phyloP scores from a whole-genome alignment of 805 yeast species.

The Hanseniaspora pseudoguilliermondii region DNA sequence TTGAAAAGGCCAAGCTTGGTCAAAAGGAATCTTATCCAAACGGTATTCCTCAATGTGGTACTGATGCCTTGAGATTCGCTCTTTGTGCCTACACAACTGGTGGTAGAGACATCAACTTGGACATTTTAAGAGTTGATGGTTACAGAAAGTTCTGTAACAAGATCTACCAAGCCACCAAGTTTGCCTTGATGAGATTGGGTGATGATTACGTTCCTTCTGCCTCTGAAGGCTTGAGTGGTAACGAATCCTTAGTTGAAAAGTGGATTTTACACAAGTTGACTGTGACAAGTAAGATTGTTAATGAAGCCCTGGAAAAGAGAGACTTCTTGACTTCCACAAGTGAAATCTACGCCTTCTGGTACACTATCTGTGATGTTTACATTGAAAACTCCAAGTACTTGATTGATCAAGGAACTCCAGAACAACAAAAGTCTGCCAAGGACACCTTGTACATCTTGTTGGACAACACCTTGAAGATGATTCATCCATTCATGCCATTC shows the following conservation, averaged over 20 bases:
- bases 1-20: constrained; percentile 76
- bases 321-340: constrained; percentile 82
- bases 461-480: constrained; percentile 79
- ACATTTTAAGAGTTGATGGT: constrained; percentile 92
- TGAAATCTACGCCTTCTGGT: constrained; percentile 87
- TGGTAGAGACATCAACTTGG: constrained; percentile 94
- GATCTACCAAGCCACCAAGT: constrained; percentile 97
- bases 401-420: constrained; percentile 80
- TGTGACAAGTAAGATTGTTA: constrained; percentile 50
- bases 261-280: constrained; percentile 89
- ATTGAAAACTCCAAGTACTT: constrained; percentile 92
- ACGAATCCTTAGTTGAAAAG: constrained; percentile 83
- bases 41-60: constrained; percentile 98
- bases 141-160: constrained; percentile 99
- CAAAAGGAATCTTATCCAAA: constrained; percentile 83
- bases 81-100: constrained; percentile 97
- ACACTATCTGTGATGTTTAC: constrained; percentile 91
- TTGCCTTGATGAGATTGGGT: constrained; percentile 86
- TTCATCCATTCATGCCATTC: constrained; percentile 98
- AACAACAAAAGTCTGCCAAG: constrained; percentile 77
- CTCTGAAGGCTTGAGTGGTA: constrained; percentile 48
- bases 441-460: constrained; percentile 87
- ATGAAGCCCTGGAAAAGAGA: constrained; percentile 60
- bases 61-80: constrained; percentile 96
- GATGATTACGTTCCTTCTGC: constrained; percentile 76